Evolutionary conservation across 495 filamentous ascomycete species (phyloP).

Genomic region (Penicillium parvum): DNA sequence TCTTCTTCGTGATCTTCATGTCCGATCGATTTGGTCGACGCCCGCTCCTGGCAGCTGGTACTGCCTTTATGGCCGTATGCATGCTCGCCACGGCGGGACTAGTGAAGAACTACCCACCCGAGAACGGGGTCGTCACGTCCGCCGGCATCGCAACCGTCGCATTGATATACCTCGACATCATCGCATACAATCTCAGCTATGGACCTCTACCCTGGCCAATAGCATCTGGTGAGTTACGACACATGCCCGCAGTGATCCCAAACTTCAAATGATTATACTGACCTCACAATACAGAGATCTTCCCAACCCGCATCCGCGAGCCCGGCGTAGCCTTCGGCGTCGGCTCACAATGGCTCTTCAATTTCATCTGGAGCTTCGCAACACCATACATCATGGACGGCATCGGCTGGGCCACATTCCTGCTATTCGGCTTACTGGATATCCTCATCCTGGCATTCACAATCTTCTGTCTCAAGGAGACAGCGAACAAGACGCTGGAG

Average conservation of each 20-base stretch:
- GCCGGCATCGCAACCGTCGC: slow-evolving; percentile 42
- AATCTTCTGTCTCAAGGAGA: slow-evolving; percentile 52
- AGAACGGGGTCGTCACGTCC: slow-evolving; percentile 31
- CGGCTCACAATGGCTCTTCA: slow-evolving; percentile 51
- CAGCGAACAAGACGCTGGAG: slow-evolving; percentile 67
- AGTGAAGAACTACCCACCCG: slow-evolving; percentile 44
- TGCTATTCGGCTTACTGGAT: slow-evolving; percentile 43
- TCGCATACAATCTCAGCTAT: slow-evolving; percentile 43
- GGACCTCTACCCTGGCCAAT: slow-evolving; percentile 36
- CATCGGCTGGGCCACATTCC: slow-evolving; percentile 48
- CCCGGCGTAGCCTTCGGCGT: slow-evolving; percentile 44
- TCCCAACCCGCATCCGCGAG: slow-evolving; percentile 47
- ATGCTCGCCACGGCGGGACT: slow-evolving; percentile 56
- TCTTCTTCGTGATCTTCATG: slow-evolving; percentile 48
- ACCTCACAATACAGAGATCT: slow-evolving; percentile 42
- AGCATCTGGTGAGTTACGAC: too few relatives aligned
- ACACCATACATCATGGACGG: slow-evolving; percentile 50
- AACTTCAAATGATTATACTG: too few relatives aligned
- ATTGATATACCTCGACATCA: slow-evolving; percentile 49
- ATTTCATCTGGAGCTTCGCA: slow-evolving; percentile 49
- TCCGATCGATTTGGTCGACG: slow-evolving; percentile 55
- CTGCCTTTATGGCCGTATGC: slow-evolving; percentile 46
- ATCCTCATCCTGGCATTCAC: slow-evolving; percentile 39
- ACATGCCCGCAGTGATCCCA: too few relatives aligned
- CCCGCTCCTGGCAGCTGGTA: slow-evolving; percentile 48